A percentile compares a stretch with the other conserved stretches of the same genome.
Evolutionary conservation across 2,329 filamentous ascomycete species (phyloP).

Genomic region (Ustilaginoidea virens): DNA sequence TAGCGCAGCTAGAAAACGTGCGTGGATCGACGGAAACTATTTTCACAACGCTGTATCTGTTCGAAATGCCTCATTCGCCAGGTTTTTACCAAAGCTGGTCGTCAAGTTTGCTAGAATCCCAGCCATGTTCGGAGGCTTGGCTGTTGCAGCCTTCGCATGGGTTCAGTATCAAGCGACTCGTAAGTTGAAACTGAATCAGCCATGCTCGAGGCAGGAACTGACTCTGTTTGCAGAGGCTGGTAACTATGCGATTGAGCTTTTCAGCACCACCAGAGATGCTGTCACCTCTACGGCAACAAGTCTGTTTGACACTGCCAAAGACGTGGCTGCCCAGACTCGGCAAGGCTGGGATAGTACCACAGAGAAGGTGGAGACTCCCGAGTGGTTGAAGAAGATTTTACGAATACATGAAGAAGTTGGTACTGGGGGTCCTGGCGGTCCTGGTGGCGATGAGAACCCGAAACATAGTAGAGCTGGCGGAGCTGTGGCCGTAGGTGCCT

Average conservation of each 20-base stretch:
- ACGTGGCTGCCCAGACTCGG: constrained; percentile 63
- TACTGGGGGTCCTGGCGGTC: constrained; percentile 31
- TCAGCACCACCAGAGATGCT: constrained; percentile 57
- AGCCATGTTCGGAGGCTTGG: constrained; percentile 79
- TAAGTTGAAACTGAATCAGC: constrained; percentile 28
- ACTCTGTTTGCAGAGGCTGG: constrained; percentile 27
- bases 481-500: constrained; percentile 52
- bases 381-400: constrained; percentile 68
- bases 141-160: constrained; percentile 78
- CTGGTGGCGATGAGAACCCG: constrained; percentile 32
- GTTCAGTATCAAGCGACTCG: constrained; percentile 89
- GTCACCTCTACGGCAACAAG: constrained; percentile 53
- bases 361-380: constrained; percentile 51
- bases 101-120: constrained; percentile 78
- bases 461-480: constrained; percentile 45
- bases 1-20: constrained; percentile 43
- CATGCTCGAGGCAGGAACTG: constrained; percentile 7
- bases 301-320: constrained; percentile 56
- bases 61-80: constrained; percentile 48
- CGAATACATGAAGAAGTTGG: constrained; percentile 44
- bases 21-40: constrained; percentile 68
- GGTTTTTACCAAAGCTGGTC: constrained; percentile 71
- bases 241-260: constrained; percentile 44
- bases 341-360: constrained; percentile 74
- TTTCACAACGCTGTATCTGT: constrained; percentile 65